Evolutionary conservation across 768 basidiomycete species (phyloP), one percentile per base, ranked within the genome.

Genomic region (Boletus reticuloceps): DNA sequence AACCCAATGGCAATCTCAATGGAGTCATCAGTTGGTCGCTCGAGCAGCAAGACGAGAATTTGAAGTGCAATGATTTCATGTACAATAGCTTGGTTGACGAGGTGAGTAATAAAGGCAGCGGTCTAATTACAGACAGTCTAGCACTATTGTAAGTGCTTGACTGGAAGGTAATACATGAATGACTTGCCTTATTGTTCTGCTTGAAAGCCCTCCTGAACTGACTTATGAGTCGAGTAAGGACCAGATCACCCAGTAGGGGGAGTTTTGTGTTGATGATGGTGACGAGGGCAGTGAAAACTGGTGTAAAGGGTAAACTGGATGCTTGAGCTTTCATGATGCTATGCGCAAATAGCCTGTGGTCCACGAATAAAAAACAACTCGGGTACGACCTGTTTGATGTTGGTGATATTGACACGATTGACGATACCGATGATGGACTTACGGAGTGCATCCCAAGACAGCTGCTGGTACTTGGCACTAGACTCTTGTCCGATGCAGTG

Each of bases 381-480:
- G 0, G 93, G 92, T 0, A 94, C 82, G 60, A 96, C 83, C 64
- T 88, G 82, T 74, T 98, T 97, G 82, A 99, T 99, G 71, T 98
- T 98, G 62, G 86, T 80, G 19, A 94, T 81, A 71, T 98, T 98
- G 76, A 99, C 92, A 79, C 97, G 89, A 79, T 99, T 99, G 79
- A 98, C 96, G 63, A 98, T 89, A 93, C 97, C 97, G 29, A 97
- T 98, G 66, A 99, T 91, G 48, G 89, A 91, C 75, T 99, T 99
- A 68, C 95, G 86, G 56, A 99, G 75, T 2, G 97, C 97, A 67
- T 99, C 97, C 97, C 97, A 99, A 11, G 93, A 91, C 56, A 99
- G 74, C 11, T 96, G 82, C 73, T 99, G 97, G 72, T 90, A 98
- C 74, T 97, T 95, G 19, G 86, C 64, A 55, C 89, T 89, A 45